A percentile compares a stretch with the other conserved stretches of the same genome.
These are phyloP conservation scores for Carex arenaria DNA, from an alignment of 202 grass and related monocot genomes.

Conservation along the genomic window DNA sequence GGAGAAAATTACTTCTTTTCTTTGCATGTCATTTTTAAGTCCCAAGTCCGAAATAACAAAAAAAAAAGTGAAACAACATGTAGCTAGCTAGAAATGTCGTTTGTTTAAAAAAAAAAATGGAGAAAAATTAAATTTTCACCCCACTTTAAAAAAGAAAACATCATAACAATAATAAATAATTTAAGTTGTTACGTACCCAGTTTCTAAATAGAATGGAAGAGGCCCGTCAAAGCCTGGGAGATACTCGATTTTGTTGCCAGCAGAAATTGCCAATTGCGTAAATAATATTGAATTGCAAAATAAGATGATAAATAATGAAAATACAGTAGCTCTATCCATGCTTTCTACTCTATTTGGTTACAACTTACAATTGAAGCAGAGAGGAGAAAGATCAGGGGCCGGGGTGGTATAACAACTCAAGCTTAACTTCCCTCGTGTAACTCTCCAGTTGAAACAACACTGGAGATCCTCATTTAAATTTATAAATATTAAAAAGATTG, in stretches of 20 bases:
- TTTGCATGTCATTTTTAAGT: neutral
- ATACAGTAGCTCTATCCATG: neutral
- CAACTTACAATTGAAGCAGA: neutral
- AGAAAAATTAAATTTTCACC: neutral
- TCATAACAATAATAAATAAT: neutral
- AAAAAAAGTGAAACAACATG: neutral
- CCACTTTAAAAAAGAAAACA: neutral
- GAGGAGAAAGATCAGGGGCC: neutral
- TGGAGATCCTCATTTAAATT: neutral
- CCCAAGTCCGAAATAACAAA: neutral
- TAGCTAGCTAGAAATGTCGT: too few species aligned
- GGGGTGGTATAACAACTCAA: neutral
- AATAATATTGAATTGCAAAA: neutral
- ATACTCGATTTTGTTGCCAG: conserved; percentile 31
- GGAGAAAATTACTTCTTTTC: neutral
- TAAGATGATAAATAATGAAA: neutral
- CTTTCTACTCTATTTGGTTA: neutral
- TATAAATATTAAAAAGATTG: neutral
- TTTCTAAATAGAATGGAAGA: conserved; percentile 60
- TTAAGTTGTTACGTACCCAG: conserved; percentile 23
- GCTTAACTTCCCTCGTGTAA: neutral
- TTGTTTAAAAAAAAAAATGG: too few species aligned
- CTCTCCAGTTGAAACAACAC: neutral
- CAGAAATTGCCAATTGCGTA: neutral
- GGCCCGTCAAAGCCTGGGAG: conserved; percentile 51